Percentiles rank a stretch among this genome's conserved stretches.
These are phyloP conservation scores for Sherardia arvensis DNA, from an alignment of 257 asterid genomes.

Conservation along the genomic window DNA sequence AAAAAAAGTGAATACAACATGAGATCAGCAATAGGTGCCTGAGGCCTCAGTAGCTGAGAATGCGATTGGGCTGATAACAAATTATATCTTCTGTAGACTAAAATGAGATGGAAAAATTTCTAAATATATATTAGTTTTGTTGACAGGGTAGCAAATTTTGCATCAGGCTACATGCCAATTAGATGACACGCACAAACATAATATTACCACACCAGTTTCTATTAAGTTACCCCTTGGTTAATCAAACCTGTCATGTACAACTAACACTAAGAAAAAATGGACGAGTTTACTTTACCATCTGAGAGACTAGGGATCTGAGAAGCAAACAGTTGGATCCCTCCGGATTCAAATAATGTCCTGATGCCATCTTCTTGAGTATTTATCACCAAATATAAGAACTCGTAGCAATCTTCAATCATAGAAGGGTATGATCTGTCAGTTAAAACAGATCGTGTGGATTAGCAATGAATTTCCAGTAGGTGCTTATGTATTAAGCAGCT, in stretches of 20 bases:
- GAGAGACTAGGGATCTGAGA: conserved; percentile 48
- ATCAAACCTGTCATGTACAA: not conserved
- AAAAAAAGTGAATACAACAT: not conserved
- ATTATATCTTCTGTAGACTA: not conserved
- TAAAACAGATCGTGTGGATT: too few relatives aligned
- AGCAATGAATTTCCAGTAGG: too few relatives aligned
- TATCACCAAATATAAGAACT: conserved; percentile 55
- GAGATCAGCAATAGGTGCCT: not conserved
- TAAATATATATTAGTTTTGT: not conserved
- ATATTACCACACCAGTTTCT: not conserved
- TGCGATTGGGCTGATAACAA: not conserved
- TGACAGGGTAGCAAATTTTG: not conserved
- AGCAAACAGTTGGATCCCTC: conserved; percentile 58
- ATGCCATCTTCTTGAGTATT: conserved; percentile 51
- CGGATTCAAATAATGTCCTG: conserved; percentile 39
- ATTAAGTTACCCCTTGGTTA: not conserved
- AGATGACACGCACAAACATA: not conserved
- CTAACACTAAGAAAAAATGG: not conserved
- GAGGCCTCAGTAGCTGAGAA: not conserved
- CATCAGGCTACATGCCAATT: not conserved
- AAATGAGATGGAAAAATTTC: not conserved
- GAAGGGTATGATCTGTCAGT: conserved; percentile 44
- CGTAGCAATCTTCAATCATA: conserved; percentile 62
- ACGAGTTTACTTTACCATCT: conserved; percentile 39
- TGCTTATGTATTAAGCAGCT: too few relatives aligned